These are phyloP conservation scores for Saccharomycopsis oosterbeekiorum DNA, from an alignment of 805 yeast species.

Conservation along the genomic window DNA sequence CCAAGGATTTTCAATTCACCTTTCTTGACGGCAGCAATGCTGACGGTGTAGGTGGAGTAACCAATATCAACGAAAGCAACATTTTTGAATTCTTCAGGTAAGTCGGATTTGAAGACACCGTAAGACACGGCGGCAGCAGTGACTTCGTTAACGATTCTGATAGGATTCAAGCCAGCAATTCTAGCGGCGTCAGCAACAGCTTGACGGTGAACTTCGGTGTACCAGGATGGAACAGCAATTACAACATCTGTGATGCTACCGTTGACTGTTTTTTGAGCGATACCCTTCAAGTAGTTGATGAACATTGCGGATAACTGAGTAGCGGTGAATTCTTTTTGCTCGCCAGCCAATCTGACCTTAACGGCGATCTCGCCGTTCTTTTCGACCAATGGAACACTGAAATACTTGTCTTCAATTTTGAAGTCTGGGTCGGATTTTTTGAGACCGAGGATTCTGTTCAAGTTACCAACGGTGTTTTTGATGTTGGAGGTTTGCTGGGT, in stretches of 20 bases:
- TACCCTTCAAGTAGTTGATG: conserved; percentile 79
- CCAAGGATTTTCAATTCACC: conserved; percentile 94
- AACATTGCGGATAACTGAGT: conserved; percentile 93
- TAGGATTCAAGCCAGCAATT: conserved; percentile 96
- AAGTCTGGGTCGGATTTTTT: conserved; percentile 67
- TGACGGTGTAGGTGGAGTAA: conserved; percentile 87
- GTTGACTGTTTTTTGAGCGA: conserved; percentile 74
- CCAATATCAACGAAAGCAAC: conserved; percentile 96
- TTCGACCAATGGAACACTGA: conserved; percentile 60
- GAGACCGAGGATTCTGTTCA: conserved; percentile 88
- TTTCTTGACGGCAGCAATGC: conserved; percentile 84
- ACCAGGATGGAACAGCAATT: conserved; percentile 95
- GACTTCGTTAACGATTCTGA: conserved; percentile 92
- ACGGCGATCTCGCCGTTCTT: conserved; percentile 71
- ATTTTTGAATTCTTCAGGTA: conserved; percentile 86
- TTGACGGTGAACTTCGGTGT: conserved; percentile 92
- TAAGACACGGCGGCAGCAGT: conserved; percentile 99
- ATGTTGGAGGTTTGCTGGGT: conserved; percentile 93
- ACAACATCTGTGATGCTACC: conserved; percentile 77
- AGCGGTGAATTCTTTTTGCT: conserved; percentile 69
- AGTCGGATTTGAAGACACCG: conserved; percentile 95
- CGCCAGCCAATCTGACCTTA: conserved; percentile 76
- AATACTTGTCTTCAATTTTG: conserved; percentile 60
- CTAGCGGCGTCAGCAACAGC: conserved; percentile 91
- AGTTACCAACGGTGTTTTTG: conserved; percentile 90